Evolutionary conservation across 1,139 yeast genomes (phyloP).

Genomic region (Blastobotrys apis): DNA sequence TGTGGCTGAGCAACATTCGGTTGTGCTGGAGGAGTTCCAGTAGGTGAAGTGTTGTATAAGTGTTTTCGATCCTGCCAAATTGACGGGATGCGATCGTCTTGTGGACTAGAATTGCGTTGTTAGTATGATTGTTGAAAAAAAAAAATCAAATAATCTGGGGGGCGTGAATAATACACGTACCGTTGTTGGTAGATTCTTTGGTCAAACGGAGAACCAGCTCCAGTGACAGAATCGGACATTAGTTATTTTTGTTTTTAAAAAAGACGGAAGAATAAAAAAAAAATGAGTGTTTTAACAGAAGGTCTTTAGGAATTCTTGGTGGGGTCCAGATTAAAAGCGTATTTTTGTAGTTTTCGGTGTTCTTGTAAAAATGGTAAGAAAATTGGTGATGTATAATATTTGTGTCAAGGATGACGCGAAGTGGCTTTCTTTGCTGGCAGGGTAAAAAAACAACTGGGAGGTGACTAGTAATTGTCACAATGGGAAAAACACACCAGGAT

Average conservation of each 20-base stretch:
- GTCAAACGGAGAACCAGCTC: conserved; percentile 29
- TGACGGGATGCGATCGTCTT: conserved; percentile 12
- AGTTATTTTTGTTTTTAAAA: conserved; percentile 4
- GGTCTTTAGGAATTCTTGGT: too few relatives aligned
- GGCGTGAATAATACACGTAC: conserved; percentile 14
- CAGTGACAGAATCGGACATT: conserved; percentile 23
- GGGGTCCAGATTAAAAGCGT: too few relatives aligned
- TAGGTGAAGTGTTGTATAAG: conserved; percentile 2
- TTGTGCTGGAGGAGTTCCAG: conserved; percentile 8
- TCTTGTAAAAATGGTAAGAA: not conserved
- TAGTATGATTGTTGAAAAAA: not conserved
- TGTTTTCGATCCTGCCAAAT: conserved; percentile 15
- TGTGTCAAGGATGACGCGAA: too few relatives aligned
- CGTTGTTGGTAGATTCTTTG: conserved; percentile 20
- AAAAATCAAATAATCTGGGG: too few relatives aligned
- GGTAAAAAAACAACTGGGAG: not conserved
- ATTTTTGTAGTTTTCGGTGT: too few relatives aligned
- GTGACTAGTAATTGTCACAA: too few relatives aligned
- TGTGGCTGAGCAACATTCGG: conserved; percentile 1
- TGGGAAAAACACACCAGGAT: too few relatives aligned
- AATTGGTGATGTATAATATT: not conserved
- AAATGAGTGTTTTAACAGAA: too few relatives aligned
- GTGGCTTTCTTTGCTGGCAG: too few relatives aligned
- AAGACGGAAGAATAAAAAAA: not conserved
- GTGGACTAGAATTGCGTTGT: conserved; percentile 5